Conservation (phyloP, 768 basidiomycete genomes). For the Boletellus sp. region DNA sequence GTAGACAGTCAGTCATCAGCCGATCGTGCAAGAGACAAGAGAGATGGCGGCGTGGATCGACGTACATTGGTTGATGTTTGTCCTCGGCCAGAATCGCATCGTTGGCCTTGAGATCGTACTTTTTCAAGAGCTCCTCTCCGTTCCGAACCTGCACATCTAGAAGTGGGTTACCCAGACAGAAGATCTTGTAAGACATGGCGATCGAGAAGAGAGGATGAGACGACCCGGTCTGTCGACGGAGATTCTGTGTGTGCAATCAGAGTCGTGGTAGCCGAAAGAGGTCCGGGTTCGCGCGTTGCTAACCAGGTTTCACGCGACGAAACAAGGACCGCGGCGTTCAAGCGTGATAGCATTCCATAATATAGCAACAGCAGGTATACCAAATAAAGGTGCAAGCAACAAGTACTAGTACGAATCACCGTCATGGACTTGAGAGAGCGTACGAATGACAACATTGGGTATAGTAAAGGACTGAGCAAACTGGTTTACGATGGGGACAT, state of each 20-base stretch:
- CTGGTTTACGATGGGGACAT: conserved; percentile 14
- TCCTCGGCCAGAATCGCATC: conserved; percentile 93
- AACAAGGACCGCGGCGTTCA: not conserved
- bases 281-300: not conserved
- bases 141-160: conserved; percentile 92
- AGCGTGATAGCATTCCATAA: not conserved
- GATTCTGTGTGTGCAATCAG: conserved; percentile 1
- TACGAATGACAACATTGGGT: conserved; percentile 15
- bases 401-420: conserved; percentile 8
- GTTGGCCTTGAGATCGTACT: conserved; percentile 89
- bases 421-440: conserved; percentile 13
- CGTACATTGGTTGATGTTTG: conserved; percentile 81
- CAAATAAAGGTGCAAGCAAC: not conserved
- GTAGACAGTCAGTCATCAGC: not conserved
- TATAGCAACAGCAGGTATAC: not conserved
- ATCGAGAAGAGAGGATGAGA: conserved; percentile 1
- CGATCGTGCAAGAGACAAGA: not conserved
- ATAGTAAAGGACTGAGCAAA: conserved; percentile 27
- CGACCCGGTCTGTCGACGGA: conserved; percentile 11
- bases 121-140: conserved; percentile 79
- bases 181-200: conserved; percentile 61
- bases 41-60: not conserved
- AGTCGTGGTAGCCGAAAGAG: conserved; percentile 6
- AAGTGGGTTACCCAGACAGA: conserved; percentile 94
- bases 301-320: not conserved